Evolutionary conservation across 768 basidiomycete genomes (phyloP).

Genomic region (Cystobasidiopsis lactophilus): DNA sequence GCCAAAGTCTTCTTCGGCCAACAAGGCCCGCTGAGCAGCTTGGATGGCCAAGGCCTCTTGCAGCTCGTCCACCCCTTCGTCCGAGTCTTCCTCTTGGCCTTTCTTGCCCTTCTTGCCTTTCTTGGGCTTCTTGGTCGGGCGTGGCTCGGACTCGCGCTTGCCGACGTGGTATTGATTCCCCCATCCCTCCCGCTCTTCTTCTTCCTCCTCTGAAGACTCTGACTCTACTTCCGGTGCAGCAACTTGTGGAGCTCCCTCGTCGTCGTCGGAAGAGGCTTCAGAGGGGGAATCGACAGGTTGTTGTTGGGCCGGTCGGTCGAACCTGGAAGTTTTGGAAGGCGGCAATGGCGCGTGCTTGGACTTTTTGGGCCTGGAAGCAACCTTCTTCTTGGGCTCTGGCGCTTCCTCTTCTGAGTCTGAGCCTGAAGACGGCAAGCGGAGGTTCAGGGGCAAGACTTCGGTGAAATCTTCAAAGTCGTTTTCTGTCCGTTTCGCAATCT

Average conservation of each 20-base stretch:
- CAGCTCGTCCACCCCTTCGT: constrained; percentile 9
- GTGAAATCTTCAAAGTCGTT: not conserved
- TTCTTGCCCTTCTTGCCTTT: no score
- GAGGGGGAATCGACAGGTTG: not conserved
- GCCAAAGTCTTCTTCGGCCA: not conserved
- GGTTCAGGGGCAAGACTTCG: not conserved
- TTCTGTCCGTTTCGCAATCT: not conserved
- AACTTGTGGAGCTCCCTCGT: not conserved
- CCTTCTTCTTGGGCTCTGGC: no score
- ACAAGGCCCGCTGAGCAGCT: not conserved
- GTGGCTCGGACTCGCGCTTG: constrained; percentile 1
- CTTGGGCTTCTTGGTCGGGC: no score
- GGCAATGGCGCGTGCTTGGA: not conserved
- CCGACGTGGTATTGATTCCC: constrained; percentile 2
- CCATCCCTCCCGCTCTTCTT: not conserved
- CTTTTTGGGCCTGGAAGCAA: not conserved
- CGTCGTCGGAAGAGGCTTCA: not conserved
- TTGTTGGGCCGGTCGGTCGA: not conserved
- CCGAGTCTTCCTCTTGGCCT: not conserved
- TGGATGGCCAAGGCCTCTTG: constrained; percentile 2
- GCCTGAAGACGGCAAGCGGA: not conserved
- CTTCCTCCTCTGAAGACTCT: no score
- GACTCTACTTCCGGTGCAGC: no score
- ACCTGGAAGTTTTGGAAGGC: not conserved
- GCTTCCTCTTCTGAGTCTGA: not conserved